Percentiles rank a stretch among this genome's conserved stretches.
These are phyloP conservation scores for Suillus placidus DNA, from an alignment of 768 basidiomycete genomes.

Conservation along the genomic window DNA sequence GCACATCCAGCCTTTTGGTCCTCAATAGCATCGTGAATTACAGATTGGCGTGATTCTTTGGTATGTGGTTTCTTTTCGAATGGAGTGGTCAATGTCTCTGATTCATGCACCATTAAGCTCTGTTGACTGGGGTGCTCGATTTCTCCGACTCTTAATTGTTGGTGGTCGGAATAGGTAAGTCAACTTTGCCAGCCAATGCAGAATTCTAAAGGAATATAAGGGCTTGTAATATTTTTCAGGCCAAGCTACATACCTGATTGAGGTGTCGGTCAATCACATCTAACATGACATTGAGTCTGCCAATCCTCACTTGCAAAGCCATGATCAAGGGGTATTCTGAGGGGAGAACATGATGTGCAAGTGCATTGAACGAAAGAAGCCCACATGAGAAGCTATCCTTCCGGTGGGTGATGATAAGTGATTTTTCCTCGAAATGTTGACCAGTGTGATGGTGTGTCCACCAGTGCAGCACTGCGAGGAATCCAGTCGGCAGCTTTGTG, in stretches of 20 bases:
- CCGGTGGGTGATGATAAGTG: background rate
- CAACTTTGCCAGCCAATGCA: no score
- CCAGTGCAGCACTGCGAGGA: background rate
- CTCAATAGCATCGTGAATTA: background rate
- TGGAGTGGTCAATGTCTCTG: no score
- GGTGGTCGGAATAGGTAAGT: no score
- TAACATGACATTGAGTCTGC: background rate
- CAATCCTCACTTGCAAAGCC: background rate
- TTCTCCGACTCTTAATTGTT: no score
- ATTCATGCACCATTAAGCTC: no score
- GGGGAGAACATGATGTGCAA: background rate
- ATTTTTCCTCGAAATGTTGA: background rate
- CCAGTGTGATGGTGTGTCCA: slow-evolving; percentile 5
- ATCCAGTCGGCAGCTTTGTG: background rate
- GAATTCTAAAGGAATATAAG: no score
- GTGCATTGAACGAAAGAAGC: background rate
- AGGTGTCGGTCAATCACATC: background rate
- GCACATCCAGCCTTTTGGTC: background rate
- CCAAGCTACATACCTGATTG: background rate
- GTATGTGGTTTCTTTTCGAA: background rate
- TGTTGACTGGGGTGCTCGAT: no score
- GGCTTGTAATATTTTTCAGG: no score
- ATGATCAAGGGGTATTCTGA: background rate
- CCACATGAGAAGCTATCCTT: background rate
- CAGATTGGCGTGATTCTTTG: background rate